A percentile compares a stretch with the other conserved stretches of the same genome.
These are phyloP conservation scores for Penicillium sp. DNA, from an alignment of 2,329 filamentous ascomycete genomes.

Conservation along the genomic window DNA sequence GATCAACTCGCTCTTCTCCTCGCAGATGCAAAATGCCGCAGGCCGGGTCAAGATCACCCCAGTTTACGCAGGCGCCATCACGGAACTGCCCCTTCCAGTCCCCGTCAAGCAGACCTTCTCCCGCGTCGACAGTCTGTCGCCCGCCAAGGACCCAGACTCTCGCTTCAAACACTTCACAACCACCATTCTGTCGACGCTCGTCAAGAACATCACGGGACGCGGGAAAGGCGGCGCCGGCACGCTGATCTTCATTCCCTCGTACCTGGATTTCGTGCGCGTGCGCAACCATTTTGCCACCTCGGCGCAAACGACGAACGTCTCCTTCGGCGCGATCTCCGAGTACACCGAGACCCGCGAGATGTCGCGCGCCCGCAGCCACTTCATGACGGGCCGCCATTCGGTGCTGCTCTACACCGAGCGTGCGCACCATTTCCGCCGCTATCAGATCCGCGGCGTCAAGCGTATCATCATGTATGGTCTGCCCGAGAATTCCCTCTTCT, in stretches of 20 bases:
- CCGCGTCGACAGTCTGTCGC: constrained; percentile 70
- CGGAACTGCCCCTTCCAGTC: constrained; percentile 61
- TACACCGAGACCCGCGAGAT: constrained; percentile 78
- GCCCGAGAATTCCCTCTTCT: constrained; percentile 72
- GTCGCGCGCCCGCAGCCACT: constrained; percentile 80
- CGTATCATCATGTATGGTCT: constrained; percentile 85
- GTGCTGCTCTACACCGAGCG: constrained; percentile 89
- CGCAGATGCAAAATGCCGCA: constrained; percentile 73
- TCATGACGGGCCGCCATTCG: constrained; percentile 75
- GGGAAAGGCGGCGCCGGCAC: constrained; percentile 61
- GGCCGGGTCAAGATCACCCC: constrained; percentile 74
- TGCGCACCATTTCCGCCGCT: constrained; percentile 95
- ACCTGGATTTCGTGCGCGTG: constrained; percentile 90
- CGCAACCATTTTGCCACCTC: constrained; percentile 86
- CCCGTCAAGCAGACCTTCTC: constrained; percentile 84
- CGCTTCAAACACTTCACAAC: constrained; percentile 89
- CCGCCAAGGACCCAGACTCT: constrained; percentile 75
- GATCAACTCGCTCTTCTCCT: constrained; percentile 73
- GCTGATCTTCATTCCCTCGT: constrained; percentile 85
- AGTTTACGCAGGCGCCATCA: constrained; percentile 68
- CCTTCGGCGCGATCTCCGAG: constrained; percentile 84
- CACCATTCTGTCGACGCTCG: constrained; percentile 71
- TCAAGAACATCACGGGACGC: constrained; percentile 53
- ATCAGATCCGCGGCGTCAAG: constrained; percentile 75
- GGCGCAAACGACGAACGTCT: constrained; percentile 52